Base-by-base conservation (phyloP, 2,329 filamentous ascomycete species). In the Teratosphaeriaceae sp. region DNA sequence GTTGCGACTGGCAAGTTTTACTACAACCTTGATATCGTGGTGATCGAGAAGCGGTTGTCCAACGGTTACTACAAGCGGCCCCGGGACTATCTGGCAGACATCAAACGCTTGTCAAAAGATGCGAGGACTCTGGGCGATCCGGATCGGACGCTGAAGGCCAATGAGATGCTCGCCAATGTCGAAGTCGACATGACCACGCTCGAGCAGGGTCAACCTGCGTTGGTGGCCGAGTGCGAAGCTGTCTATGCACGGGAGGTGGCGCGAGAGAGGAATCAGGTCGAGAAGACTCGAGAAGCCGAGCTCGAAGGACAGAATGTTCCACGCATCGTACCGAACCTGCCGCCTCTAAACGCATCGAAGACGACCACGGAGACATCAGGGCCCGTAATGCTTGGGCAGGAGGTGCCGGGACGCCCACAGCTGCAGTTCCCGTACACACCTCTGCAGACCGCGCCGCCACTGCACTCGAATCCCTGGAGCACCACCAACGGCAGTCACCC, bases 21-120 rank as follows among this genome's bases (percentile, higher is more conserved):
- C 64, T 97, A 96, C 71, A 98, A 98, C 54, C 72, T 98, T 35
- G 89, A 97, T 59, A 85, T 90, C 9, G 84, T 84, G 3, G 90
- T 85, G 1, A 96, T 98, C 41, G 92, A 98, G 68, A 88, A 95
- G 62, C 82, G 92, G n/a, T 72, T 98, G 24, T 94, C 88, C 3
- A 97, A 98, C 62, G 92, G 92, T 4, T 98, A 88, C 66, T 98
- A 98, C 65, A 87, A 88, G 54, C 80, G 89, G 9, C 87, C 89
- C 0, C 83, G 83, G 55, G 90, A 96, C 61, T 98, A 96, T 60
- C 67, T 94, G 39, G 81, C 82, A 30, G 92, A 98, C 61, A 86
- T 97, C 56, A 86, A 84, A 61, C 79, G 82, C 26, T 70, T 98
- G 4, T 83, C 84, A 18, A 90, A 87, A 61, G 92, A 98, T 66